Percentiles rank a stretch among this genome's conserved stretches.
Conservation (phyloP, 192 early-diverging fungal species). For the Umbelopsis ramanniana region DNA sequence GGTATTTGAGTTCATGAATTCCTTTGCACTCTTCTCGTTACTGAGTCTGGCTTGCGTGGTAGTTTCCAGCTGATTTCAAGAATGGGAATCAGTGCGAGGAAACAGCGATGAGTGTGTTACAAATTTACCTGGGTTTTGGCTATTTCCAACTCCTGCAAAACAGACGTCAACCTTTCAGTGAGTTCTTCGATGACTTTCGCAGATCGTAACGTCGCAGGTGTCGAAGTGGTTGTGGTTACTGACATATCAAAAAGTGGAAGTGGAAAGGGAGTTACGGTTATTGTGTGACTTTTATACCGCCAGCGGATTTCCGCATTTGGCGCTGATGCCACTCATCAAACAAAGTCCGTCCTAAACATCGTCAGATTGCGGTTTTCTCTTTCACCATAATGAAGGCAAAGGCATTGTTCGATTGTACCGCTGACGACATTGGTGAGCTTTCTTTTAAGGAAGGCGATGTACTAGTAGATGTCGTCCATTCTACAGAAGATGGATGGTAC, state of each 20-base stretch:
- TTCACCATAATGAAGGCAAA: conserved; percentile 42
- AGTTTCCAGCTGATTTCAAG: conserved; percentile 18
- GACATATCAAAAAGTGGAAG: not conserved
- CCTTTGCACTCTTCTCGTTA: conserved; percentile 18
- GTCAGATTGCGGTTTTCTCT: conserved; percentile 10
- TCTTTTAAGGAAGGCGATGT: conserved; percentile 58
- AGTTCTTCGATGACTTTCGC: conserved; percentile 25
- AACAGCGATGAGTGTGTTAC: not conserved
- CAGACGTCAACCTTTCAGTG: not conserved
- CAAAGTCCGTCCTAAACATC: not conserved
- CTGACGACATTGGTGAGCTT: conserved; percentile 61
- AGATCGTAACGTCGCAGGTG: not conserved
- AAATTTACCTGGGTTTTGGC: conserved; percentile 18
- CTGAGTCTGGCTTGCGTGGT: conserved; percentile 10
- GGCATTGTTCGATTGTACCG: conserved; percentile 62
- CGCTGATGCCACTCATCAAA: too few species aligned
- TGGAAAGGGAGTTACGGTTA: not conserved
- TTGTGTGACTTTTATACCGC: not conserved
- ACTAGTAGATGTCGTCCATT: conserved; percentile 52
- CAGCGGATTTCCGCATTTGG: not conserved
- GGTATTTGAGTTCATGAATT: conserved; percentile 32
- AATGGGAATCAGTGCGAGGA: not conserved
- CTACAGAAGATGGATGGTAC: conserved; percentile 63
- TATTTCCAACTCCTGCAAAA: not conserved
- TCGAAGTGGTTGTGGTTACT: conserved; percentile 2